Base-by-base conservation (phyloP, 2,329 filamentous ascomycete genomes). In the Penicillium palitans region DNA sequence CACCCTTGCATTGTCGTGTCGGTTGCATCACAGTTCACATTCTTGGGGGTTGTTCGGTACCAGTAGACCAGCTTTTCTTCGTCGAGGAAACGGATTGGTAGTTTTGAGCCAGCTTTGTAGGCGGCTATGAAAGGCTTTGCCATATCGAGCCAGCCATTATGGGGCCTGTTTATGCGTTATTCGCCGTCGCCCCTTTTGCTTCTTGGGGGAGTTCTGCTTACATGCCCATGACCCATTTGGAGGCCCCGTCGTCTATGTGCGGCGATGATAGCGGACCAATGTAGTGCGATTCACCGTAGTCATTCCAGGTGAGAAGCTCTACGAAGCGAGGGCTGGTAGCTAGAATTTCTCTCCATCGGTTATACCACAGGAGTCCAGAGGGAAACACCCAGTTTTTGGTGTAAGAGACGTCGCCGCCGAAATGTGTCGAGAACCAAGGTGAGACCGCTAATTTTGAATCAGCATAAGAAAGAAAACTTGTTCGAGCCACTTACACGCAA, bases 261-360 rank as follows among this genome's bases (percentile, higher is more conserved):
- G 72, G 72, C 6, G 76, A 79, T 12, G 71, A 73, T 21, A 82
- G 68, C 1, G 81, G 81, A 0, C 79, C 80, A 19, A 83, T 75
- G 63, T 84, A 84, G 63, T 85, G 82, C 13, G 78, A 82, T 66
- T 84, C 83, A 41, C 82, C 82, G 51, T 80, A 84, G 8, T 27
- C 27, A 27, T 27, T 27, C 27, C 1, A 27, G 8, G 8, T 9
- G 8, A 27, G 2, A 9, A 27, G 27, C 27, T 27, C 27, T 3
- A 27, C 8, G 8, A 81, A 83, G 6, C 77, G 74, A 27, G 81
- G 81, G 17, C 75, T 68, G 17, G 80, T 65, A 17, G 66, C 61
- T 12, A 82, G 60, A n/a, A 83, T 75, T 52, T 78, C 65, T 6
- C 66, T 56, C 76, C 76, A 78, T 19, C 76, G 76, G 15, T 76